phyloP scores from a whole-genome alignment of 768 basidiomycete genomes.

The Pulveroboletus frians region DNA sequence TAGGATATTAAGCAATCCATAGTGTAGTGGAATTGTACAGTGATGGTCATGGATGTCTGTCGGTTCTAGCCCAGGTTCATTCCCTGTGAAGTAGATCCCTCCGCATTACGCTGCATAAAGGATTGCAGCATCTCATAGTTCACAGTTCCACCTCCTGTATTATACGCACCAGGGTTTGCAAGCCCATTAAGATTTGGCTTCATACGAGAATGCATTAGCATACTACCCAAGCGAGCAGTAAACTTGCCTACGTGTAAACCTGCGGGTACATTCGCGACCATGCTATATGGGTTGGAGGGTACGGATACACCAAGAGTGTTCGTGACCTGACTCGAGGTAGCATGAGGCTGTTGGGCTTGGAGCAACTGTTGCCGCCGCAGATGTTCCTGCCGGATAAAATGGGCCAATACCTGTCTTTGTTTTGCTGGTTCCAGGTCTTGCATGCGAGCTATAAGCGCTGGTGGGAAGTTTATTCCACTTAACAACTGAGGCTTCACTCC shows the following conservation, averaged over 20 bases:
- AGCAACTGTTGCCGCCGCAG: conserved; percentile 26
- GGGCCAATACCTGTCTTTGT: conserved; percentile 19
- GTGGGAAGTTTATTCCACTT: conserved; percentile 3
- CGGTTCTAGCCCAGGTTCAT: conserved; percentile 13
- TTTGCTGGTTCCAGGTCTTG: conserved; percentile 21
- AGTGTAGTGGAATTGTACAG: conserved; percentile 9
- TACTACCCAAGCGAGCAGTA: neutral
- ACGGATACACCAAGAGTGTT: conserved; percentile 13
- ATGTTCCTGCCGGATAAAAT: conserved; percentile 15
- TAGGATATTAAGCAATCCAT: conserved; percentile 8
- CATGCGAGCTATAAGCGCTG: conserved; percentile 14
- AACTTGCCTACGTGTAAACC: conserved; percentile 16
- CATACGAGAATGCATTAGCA: neutral
- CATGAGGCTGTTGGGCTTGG: conserved; percentile 16
- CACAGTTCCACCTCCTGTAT: conserved; percentile 22
- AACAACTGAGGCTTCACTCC: conserved; percentile 2
- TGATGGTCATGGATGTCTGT: neutral
- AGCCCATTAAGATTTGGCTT: conserved; percentile 16
- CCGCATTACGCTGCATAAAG: conserved; percentile 39
- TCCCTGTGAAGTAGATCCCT: conserved; percentile 25
- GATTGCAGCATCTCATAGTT: conserved; percentile 43
- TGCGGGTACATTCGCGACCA: conserved; percentile 10
- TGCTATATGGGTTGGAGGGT: conserved; percentile 4
- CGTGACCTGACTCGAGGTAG: conserved; percentile 10
- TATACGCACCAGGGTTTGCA: conserved; percentile 20